Percentiles rank a stretch among this genome's conserved stretches.
phyloP scores from a whole-genome alignment of 345 rosid genomes.

The Heritiera littoralis region DNA sequence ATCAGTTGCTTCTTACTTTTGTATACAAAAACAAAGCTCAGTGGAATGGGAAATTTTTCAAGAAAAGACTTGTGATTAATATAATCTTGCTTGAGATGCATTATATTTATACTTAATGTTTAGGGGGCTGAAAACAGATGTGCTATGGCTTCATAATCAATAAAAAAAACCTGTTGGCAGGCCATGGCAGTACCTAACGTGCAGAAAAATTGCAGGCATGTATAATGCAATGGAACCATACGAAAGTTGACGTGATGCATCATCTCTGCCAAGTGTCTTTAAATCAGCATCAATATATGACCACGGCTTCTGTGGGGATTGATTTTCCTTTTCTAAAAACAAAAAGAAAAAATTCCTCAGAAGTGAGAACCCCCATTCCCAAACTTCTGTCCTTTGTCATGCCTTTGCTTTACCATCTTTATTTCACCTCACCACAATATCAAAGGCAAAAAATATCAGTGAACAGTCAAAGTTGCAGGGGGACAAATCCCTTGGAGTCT shows the following conservation, averaged over 20 bases:
- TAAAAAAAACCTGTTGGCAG: too few species aligned
- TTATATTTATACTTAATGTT: too few species aligned
- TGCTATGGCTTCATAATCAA: too few species aligned
- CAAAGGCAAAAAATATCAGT: background rate
- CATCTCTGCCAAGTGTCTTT: constrained; percentile 23
- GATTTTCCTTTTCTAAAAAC: too few species aligned
- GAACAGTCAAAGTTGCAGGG: background rate
- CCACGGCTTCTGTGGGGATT: background rate
- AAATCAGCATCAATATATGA: background rate
- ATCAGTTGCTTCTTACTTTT: background rate
- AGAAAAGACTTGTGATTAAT: too few species aligned
- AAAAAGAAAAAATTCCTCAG: background rate
- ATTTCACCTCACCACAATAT: background rate
- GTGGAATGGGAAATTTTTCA: too few species aligned
- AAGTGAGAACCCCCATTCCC: background rate
- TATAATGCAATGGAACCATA: constrained; percentile 25
- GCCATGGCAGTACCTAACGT: constrained; percentile 18
- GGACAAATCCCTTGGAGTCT: background rate
- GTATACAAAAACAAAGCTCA: too few species aligned
- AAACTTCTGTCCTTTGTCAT: constrained; percentile 17
- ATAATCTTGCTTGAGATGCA: too few species aligned
- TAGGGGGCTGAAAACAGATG: too few species aligned
- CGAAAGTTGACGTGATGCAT: constrained; percentile 26
- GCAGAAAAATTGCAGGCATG: constrained; percentile 8
- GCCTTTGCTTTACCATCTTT: background rate